phyloP scores from a whole-genome alignment of 2,329 filamentous ascomycete genomes.

The Corinectria fuckeliana region DNA sequence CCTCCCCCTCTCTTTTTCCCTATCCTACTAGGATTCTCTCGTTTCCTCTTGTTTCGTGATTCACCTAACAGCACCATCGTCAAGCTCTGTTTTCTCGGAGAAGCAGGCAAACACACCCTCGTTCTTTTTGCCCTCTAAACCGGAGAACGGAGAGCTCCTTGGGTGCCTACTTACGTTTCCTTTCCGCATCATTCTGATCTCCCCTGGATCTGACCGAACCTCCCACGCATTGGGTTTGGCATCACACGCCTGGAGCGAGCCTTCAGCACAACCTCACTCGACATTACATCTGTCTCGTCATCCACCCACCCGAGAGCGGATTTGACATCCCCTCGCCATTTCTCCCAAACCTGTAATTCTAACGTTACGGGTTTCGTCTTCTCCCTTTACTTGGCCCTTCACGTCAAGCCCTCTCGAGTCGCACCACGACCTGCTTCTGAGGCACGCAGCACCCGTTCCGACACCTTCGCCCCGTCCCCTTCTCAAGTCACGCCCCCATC shows the following conservation, averaged over 20 bases:
- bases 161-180: constrained; percentile 11
- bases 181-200: constrained; percentile 27
- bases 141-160: constrained; percentile 14
- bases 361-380: constrained; percentile 32
- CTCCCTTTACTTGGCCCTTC: constrained; percentile 13
- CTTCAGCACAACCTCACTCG: constrained; percentile 26
- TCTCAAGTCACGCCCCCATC: constrained; percentile 6
- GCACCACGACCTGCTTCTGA: constrained; percentile 14
- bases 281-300: constrained; percentile 16
- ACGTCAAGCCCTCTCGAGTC: constrained; percentile 20
- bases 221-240: constrained; percentile 29
- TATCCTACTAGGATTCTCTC: constrained; percentile 28
- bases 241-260: constrained; percentile 35
- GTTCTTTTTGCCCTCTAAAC: constrained; percentile 26
- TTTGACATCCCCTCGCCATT: constrained; percentile 37
- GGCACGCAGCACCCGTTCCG: constrained; percentile 22
- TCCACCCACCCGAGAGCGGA: constrained; percentile 23
- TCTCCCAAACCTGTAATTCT: constrained; percentile 20
- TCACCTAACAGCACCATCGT: background rate
- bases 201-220: constrained; percentile 27
- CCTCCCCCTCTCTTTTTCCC: constrained; percentile 25
- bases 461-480: constrained; percentile 9
- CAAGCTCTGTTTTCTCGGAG: constrained; percentile 27
- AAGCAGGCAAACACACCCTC: constrained; percentile 30
- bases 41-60: constrained; percentile 24